Base-by-base conservation (phyloP, 177 flowering plant genomes). In the Tripterygium wilfordii region DNA sequence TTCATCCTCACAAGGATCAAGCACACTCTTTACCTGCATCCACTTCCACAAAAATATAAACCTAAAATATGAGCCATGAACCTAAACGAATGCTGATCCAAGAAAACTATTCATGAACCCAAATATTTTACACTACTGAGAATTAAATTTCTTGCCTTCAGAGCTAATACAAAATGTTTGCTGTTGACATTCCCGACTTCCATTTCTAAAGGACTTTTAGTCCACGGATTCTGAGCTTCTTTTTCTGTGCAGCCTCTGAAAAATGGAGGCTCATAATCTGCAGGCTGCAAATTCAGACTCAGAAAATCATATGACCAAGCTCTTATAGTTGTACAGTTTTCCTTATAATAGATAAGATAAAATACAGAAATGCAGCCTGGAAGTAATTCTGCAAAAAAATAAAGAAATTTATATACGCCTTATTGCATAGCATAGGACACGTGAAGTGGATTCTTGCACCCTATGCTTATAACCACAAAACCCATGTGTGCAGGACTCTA, bases 1-100 rank as follows among this genome's bases (percentile, higher is more conserved):
- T 57, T 90, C 98, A 57, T 83, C 91, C 75, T 82, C 95, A 63
- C 98, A 92, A 27, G 96, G 96, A 70, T 88, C 98, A 15, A 92
- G 96, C 53, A 84, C 74, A 45, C 94, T 92, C 53, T 86, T 88
- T 24, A 92, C 96, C 96, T 92, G 74, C 51, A 58, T 39, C 40
- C 41, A 15, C 10, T 36, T 61, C 12, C 20, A 4, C 8, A 0
- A 1, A 60, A 24, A 13, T 5, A 24, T 18, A 16, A 36, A 21
- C 8, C 12, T 0, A 30, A 36, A 42, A 35, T 16, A 10, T 10
- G 41, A 21, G 20, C 17, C 13, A 13, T 40, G 14, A 14, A 5
- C 21, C 10, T 15, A 13, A 15, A 40, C 8, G 10, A 3, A 3
- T 40, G 26, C 3, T 22, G 6, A 40, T 40, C 7, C 5, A 12